Evolutionary conservation across 371 early-diverging fungal species (phyloP), one percentile per base, ranked within the genome.

Genomic region (Haplosporangium sp.): DNA sequence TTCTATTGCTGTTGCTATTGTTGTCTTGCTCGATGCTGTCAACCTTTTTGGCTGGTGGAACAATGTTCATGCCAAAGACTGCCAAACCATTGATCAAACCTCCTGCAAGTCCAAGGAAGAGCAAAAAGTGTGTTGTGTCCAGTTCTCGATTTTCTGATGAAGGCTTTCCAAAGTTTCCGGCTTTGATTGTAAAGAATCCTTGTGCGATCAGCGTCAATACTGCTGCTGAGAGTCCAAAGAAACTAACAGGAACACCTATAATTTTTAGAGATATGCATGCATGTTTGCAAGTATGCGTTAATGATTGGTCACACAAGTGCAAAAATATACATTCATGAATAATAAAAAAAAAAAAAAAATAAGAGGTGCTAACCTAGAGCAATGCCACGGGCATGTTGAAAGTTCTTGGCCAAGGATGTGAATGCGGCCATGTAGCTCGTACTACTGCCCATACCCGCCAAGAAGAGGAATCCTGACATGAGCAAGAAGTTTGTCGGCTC

Each of bases 221-320:
- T 16, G 76, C 76, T 0, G 76, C 76, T 1, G 76, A 76, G 12
- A 76, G 48, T n/a, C 76, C 76, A 50, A 76, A 76, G 48, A 76
- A 70, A 41, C 70, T 70, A 51, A 67, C 66, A 6, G 71, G 70
- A 45, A 76, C 59, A 48, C 74, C 74, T 74, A 55, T n/a, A 14
- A n/a, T n/a, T n/a, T n/a, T n/a, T n/a, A n/a, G n/a, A n/a, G 40
- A 12, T 16, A 42, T n/a, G 37, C 29, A 29, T 29, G 29, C 29
- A 29, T 29, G 0, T 21, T n/a, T 11, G 8, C n/a, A 9, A 50
- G 18, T 20, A 41, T 16, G 48, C 16, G 45, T 45, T 13, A 29
- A 41, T 45, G 47, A 46, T n/a, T 23, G 43, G 57, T 42, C 14
- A 23, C 13, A 21, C 42, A 56, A 16, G 16, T 14, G 42, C n/a